Conservation (phyloP, 805 yeast species). For the Schwanniomyces pseudopolymorphus region DNA sequence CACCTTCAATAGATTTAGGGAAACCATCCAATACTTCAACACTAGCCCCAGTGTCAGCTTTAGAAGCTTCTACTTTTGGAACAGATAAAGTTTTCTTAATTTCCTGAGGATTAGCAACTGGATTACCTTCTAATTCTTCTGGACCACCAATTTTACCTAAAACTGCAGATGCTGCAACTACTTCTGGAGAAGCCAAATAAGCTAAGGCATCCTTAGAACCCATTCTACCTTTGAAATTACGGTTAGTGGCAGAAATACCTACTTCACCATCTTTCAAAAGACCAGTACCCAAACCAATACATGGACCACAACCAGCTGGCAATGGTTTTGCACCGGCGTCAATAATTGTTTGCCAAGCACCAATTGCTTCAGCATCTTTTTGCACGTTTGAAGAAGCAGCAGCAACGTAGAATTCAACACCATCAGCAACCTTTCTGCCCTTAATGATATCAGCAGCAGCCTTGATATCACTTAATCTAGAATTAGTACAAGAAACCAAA, state of each 20-base stretch:
- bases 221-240: constrained; percentile 99
- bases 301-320: constrained; percentile 99
- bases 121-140: constrained; percentile 69
- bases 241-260: constrained; percentile 96
- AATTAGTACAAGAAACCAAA: constrained; percentile 96
- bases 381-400: constrained; percentile 96
- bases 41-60: constrained; percentile 35
- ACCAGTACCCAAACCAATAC: constrained; percentile 97
- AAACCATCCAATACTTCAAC: constrained; percentile 87
- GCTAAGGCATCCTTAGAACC: constrained; percentile 97
- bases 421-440: constrained; percentile 80
- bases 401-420: constrained; percentile 94
- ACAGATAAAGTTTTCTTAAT: constrained; percentile 46
- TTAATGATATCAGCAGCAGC: constrained; percentile 90
- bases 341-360: constrained; percentile 88
- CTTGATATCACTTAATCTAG: constrained; percentile 86
- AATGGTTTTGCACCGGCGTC: constrained; percentile 93
- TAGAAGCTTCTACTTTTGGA: constrained; percentile 23
- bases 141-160: constrained; percentile 92
- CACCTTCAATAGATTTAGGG: constrained; percentile 88
- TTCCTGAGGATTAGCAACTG: constrained; percentile 43
- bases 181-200: constrained; percentile 94
- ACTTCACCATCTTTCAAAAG: constrained; percentile 93
- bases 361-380: constrained; percentile 83
- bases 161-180: constrained; percentile 98